These are phyloP conservation scores for Gossypioides kirkii DNA, from an alignment of 345 rosid species.

Conservation along the genomic window DNA sequence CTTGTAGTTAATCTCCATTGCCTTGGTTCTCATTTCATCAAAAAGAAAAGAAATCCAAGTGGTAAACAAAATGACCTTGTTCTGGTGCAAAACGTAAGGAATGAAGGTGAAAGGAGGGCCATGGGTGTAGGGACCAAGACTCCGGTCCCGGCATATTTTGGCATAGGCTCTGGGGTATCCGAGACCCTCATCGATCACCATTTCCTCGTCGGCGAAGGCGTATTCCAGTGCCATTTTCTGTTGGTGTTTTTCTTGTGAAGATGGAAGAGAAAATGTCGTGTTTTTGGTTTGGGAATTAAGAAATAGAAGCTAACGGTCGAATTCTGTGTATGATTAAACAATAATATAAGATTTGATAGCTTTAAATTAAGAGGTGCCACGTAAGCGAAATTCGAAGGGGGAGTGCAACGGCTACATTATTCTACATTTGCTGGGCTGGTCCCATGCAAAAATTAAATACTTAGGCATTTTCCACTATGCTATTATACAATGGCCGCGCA, in stretches of 20 bases:
- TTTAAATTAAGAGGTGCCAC: constrained; percentile 9
- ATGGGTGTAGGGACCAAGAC: constrained; percentile 28
- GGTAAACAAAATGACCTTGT: constrained; percentile 38
- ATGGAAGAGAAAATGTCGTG: neutral
- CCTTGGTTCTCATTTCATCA: neutral
- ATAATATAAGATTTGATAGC: neutral
- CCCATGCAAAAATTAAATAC: neutral
- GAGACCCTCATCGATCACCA: constrained; percentile 52
- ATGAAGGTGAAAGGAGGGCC: constrained; percentile 82
- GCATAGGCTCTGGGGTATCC: constrained; percentile 83
- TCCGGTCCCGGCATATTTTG: constrained; percentile 52
- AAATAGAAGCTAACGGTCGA: constrained; percentile 21
- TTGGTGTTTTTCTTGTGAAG: neutral
- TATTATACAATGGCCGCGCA: too few relatives aligned
- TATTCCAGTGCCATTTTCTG: constrained; percentile 33
- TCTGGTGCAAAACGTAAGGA: constrained; percentile 50
- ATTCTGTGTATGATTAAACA: neutral
- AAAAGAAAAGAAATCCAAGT: neutral
- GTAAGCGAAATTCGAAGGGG: neutral
- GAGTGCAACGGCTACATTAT: constrained; percentile 22
- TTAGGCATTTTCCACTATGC: neutral
- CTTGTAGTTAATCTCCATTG: neutral
- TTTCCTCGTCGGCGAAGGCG: constrained; percentile 48
- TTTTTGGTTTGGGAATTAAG: neutral
- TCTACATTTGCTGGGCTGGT: neutral